Percentiles rank a stretch among this genome's conserved stretches.
phyloP scores from a whole-genome alignment of 164 flowering plant genomes.

The Buxus sempervirens region DNA sequence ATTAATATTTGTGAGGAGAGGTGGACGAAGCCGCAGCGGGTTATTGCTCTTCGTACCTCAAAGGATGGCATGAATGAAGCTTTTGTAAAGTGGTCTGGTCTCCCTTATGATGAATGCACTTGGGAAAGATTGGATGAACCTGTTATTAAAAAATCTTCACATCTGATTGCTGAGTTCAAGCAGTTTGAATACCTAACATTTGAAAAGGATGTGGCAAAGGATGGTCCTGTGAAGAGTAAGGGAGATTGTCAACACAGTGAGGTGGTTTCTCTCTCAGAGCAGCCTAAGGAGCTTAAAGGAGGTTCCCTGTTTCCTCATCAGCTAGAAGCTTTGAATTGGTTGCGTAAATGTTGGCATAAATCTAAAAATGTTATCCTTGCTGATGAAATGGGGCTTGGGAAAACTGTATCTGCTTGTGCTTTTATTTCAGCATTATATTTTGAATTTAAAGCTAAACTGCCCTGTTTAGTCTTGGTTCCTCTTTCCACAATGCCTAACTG shows the following conservation, averaged over 20 bases:
- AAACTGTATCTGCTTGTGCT: constrained; percentile 95
- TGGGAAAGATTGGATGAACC: constrained; percentile 91
- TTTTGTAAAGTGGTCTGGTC: constrained; percentile 84
- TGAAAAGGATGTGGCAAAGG: constrained; percentile 49
- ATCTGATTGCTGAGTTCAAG: constrained; percentile 55
- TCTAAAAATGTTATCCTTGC: constrained; percentile 96
- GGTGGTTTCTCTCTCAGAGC: constrained; percentile 64
- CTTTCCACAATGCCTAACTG: constrained; percentile 99
- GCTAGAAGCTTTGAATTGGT: constrained; percentile 96
- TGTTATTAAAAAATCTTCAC: constrained; percentile 40
- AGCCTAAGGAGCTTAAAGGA: constrained; percentile 84
- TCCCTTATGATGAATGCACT: constrained; percentile 96
- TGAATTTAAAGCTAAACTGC: constrained; percentile 75
- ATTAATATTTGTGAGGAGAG: constrained; percentile 78
- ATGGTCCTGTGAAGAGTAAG: constrained; percentile 24
- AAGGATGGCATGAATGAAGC: constrained; percentile 58
- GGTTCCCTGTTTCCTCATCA: constrained; percentile 95
- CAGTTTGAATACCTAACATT: constrained; percentile 54
- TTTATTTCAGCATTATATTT: constrained; percentile 76
- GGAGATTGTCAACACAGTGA: constrained; percentile 40
- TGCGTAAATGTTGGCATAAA: constrained; percentile 89
- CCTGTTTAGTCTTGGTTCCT: constrained; percentile 95
- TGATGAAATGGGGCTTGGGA: constrained; percentile 99
- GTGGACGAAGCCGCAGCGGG: constrained; percentile 90
- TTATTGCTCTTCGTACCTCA: constrained; percentile 57